Percentiles rank a stretch among this genome's conserved stretches.
phyloP scores from a whole-genome alignment of 2,329 filamentous ascomycete genomes.

The Clarireedia hainanense region DNA sequence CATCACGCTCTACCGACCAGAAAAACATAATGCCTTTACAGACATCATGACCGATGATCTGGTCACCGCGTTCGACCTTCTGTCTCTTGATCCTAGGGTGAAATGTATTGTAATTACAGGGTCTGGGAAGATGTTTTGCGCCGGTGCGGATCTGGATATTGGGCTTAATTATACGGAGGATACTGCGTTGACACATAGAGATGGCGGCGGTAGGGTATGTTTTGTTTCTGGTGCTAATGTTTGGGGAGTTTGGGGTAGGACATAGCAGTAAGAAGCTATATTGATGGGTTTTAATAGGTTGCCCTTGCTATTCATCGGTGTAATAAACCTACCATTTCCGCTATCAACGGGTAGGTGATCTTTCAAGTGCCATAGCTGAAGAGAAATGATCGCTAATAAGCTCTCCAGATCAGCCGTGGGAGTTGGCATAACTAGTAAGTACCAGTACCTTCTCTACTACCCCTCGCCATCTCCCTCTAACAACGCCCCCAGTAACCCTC shows the following conservation, averaged over 20 bases:
- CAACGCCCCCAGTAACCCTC: conserved; percentile 42
- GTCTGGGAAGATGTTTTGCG: conserved; percentile 46
- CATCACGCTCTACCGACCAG: conserved; percentile 56
- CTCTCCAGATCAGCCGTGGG: not conserved
- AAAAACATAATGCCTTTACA: conserved; percentile 63
- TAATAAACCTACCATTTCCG: conserved; percentile 50
- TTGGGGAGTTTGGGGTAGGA: not conserved
- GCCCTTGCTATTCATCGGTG: conserved; percentile 49
- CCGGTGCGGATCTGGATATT: conserved; percentile 34
- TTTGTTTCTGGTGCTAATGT: not conserved
- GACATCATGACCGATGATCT: conserved; percentile 55
- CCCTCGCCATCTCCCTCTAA: too few species aligned
- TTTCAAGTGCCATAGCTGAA: not conserved
- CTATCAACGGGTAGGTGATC: conserved; percentile 41
- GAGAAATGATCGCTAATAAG: not conserved
- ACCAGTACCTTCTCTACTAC: not conserved
- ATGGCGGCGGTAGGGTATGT: conserved; percentile 38
- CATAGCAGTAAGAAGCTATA: not conserved
- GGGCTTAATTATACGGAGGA: conserved; percentile 17
- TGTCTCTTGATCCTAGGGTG: conserved; percentile 47
- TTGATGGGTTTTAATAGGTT: conserved; percentile 28
- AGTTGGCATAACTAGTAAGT: conserved; percentile 2
- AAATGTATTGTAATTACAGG: conserved; percentile 48
- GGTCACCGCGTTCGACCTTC: conserved; percentile 41
- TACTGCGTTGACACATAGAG: conserved; percentile 30